Conservation (phyloP, 371 early-diverging fungal genomes). For the Coemansia sp. region DNA sequence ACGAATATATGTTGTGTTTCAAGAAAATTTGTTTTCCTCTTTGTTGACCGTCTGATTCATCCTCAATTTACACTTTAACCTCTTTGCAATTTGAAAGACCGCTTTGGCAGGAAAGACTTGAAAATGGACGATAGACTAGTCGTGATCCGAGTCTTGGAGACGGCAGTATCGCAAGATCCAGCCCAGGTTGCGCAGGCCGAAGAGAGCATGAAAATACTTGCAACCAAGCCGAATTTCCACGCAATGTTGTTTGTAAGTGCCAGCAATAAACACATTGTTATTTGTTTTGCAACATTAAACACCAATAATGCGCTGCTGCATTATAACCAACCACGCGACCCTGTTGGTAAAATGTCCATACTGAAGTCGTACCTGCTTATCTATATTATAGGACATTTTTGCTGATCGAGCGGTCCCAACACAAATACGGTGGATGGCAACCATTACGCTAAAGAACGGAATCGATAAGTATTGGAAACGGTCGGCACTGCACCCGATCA, state of each 20-base stretch:
- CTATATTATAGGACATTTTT: conserved; percentile 66
- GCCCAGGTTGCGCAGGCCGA: conserved; percentile 66
- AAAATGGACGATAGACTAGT: conserved; percentile 24
- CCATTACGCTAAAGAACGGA: conserved; percentile 84
- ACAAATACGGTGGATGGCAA: conserved; percentile 66
- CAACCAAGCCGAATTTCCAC: conserved; percentile 69
- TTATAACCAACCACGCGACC: background rate
- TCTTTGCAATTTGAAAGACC: background rate
- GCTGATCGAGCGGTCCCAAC: conserved; percentile 63
- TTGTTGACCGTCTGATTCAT: no score
- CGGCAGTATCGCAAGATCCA: conserved; percentile 56
- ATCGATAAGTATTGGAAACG: conserved; percentile 87
- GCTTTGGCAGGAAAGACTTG: background rate
- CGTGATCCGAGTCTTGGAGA: conserved; percentile 8
- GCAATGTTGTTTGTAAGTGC: conserved; percentile 60
- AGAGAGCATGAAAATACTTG: conserved; percentile 73
- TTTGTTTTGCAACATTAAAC: no score
- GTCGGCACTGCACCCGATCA: conserved; percentile 64
- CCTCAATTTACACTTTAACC: background rate
- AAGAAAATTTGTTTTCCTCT: no score
- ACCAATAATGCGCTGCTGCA: no score
- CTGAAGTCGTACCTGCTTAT: background rate
- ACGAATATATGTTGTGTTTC: background rate
- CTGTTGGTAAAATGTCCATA: background rate
- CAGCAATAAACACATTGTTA: background rate